phyloP scores from a whole-genome alignment of 768 basidiomycete genomes.

The Hemileccinum impolitum region DNA sequence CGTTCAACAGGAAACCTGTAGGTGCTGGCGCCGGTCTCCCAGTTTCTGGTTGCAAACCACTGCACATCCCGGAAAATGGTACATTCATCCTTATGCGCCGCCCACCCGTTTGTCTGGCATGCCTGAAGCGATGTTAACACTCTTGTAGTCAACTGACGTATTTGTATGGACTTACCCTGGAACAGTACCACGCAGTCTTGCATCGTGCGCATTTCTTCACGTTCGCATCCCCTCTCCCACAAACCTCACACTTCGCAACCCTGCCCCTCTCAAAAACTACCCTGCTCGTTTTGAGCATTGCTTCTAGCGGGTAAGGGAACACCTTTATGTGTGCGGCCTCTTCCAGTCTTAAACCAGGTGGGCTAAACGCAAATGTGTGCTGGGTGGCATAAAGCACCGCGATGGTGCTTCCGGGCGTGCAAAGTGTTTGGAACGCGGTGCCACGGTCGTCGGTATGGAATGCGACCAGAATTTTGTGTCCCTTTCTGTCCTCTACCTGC shows the following conservation, averaged over 20 bases:
- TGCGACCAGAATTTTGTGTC: constrained; percentile 22
- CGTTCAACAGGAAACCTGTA: constrained; percentile 21
- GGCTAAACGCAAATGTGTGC: constrained; percentile 29
- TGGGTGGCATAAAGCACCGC: constrained; percentile 31
- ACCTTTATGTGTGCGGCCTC: constrained; percentile 23
- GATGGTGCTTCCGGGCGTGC: constrained; percentile 27
- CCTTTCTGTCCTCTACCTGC: constrained; percentile 29
- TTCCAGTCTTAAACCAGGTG: constrained; percentile 27
- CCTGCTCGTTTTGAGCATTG: constrained; percentile 25
- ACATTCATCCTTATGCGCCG: constrained; percentile 21
- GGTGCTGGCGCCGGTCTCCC: constrained; percentile 17
- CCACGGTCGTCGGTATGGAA: constrained; percentile 34
- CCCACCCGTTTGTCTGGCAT: constrained; percentile 24
- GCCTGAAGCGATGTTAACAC: constrained; percentile 12
- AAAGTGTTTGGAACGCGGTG: constrained; percentile 16
- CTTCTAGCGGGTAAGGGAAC: constrained; percentile 26
- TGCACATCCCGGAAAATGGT: constrained; percentile 26
- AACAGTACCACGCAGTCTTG: constrained; percentile 30
- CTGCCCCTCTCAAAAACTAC: constrained; percentile 18
- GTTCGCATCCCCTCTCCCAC: constrained; percentile 14
- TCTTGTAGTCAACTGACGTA: background rate
- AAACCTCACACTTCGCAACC: constrained; percentile 21
- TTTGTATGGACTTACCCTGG: constrained; percentile 18
- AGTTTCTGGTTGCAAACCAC: constrained; percentile 29
- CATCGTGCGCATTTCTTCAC: constrained; percentile 27